These are phyloP conservation scores for Tuber indicum DNA, from an alignment of 495 filamentous ascomycete genomes.

Conservation along the genomic window DNA sequence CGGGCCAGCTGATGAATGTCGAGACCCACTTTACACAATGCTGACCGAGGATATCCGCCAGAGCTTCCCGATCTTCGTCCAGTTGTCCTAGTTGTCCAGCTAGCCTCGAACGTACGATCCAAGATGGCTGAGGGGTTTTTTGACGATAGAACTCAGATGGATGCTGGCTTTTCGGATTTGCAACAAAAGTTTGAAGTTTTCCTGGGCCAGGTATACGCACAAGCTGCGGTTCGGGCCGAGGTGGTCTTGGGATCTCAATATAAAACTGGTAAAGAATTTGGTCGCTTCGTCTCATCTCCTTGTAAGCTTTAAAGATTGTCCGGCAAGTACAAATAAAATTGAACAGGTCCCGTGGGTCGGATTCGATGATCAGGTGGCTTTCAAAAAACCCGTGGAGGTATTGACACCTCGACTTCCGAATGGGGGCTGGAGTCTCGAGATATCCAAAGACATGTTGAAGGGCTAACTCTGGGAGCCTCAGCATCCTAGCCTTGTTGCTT, in stretches of 20 bases:
- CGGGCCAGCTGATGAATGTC: constrained; percentile 16
- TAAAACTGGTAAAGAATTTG: constrained; percentile 20
- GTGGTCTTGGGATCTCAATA: constrained; percentile 15
- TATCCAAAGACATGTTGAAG: constrained; percentile 19
- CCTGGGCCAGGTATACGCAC: background rate
- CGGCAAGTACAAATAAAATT: constrained; percentile 22
- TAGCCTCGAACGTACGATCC: background rate
- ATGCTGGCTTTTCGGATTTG: constrained; percentile 15
- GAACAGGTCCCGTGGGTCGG: constrained; percentile 23
- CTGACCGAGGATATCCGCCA: constrained; percentile 18
- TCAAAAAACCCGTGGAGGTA: constrained; percentile 14
- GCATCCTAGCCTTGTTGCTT: constrained; percentile 7
- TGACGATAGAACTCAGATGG: background rate
- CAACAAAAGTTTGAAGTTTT: constrained; percentile 18
- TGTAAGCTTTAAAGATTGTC: constrained; percentile 13
- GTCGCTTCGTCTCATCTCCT: constrained; percentile 4
- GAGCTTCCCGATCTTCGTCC: constrained; percentile 1
- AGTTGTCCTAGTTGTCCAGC: background rate
- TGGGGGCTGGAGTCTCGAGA: constrained; percentile 14
- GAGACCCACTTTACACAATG: constrained; percentile 27
- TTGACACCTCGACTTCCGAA: constrained; percentile 22
- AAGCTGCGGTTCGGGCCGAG: constrained; percentile 12
- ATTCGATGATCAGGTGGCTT: constrained; percentile 12
- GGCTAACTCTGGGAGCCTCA: constrained; percentile 16
- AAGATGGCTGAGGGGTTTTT: background rate